These are phyloP conservation scores for Saksenaea vasiformis DNA, from an alignment of 371 early-diverging fungal species.

Conservation along the genomic window DNA sequence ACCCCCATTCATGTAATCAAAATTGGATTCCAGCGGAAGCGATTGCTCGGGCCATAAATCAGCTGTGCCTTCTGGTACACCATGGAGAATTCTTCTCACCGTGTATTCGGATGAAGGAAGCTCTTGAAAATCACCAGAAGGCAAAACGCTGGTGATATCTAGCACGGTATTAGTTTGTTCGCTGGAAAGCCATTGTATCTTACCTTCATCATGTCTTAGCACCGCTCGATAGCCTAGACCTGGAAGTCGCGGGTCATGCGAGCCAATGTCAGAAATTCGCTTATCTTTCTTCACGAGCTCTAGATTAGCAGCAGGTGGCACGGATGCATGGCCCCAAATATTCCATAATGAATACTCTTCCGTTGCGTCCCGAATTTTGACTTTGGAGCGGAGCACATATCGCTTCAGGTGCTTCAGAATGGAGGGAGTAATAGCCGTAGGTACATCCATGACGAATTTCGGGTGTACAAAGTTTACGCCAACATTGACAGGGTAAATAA, in stretches of 20 bases:
- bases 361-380: slow-evolving; percentile 67
- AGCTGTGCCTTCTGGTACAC: slow-evolving; percentile 87
- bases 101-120: slow-evolving; percentile 64
- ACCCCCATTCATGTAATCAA: slow-evolving; percentile 92
- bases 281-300: slow-evolving; percentile 42
- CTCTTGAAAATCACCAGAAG: slow-evolving; percentile 40
- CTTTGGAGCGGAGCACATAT: slow-evolving; percentile 79
- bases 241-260: slow-evolving; percentile 57
- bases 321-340: slow-evolving; percentile 57
- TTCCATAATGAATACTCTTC: slow-evolving; percentile 61
- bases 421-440: slow-evolving; percentile 45
- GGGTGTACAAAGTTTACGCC: slow-evolving; percentile 68
- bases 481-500: slow-evolving; percentile 79
- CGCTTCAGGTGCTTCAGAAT: slow-evolving; percentile 72
- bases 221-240: slow-evolving; percentile 65
- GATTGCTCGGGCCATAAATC: slow-evolving; percentile 76
- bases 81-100: slow-evolving; percentile 77
- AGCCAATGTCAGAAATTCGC: slow-evolving; percentile 54
- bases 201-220: slow-evolving; percentile 28
- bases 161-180: neutral
- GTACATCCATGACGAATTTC: slow-evolving; percentile 78
- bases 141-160: slow-evolving; percentile 28
- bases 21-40: slow-evolving; percentile 89
- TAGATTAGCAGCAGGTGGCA: slow-evolving; percentile 16
- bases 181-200: neutral